Base-by-base conservation (phyloP, 2,329 filamentous ascomycete genomes). In the Calonectria montana region DNA sequence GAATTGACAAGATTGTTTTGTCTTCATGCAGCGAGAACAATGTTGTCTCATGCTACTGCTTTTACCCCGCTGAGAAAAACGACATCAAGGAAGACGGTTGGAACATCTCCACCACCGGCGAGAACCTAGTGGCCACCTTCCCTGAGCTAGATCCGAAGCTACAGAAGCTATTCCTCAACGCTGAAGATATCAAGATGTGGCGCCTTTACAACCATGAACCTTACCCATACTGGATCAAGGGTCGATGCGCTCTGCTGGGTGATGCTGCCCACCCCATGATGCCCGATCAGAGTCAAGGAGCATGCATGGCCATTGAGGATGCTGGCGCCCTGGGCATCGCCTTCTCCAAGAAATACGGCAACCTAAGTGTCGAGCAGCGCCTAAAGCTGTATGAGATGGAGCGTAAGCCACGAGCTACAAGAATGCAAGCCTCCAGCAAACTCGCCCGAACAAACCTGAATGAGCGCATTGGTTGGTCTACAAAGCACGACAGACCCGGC, bases 211-310 rank as follows among this genome's bases (percentile, higher is more conserved):
- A 78, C 63, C 81, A 80, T 65, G 74, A 80, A 7, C 88, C 89
- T 1, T 92, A 91, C 75, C 84, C 86, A 0, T 88, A 88, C 76
- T 85, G 88, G 76, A 81, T 84, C 45, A 87, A 86, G 69, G 83
- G 81, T 6, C 83, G 81, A 21, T 86, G 86, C 4, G 89, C 87
- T 72, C 80, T 93, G 1, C 78, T 93, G 16, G 91, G 91, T 7
- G 91, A 93, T 80, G 91, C 91, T 16, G 91, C 86, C 4, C 91
- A 93, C 79, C 91, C 91, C 18, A 92, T 91, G 89, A 89, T 92
- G 87, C 91, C 91, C 2, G 87, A 93, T 77, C 91, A 93, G 79
- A 90, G 88, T 69, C 91, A 93, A 80, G 91, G 91, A 7, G 91
- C 91, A 0, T 91, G 90, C 76, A 91, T 91, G 89, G 90, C 91